Evolutionary conservation across 2,329 filamentous ascomycete species (phyloP).

Genomic region (Colletotrichum sp.): DNA sequence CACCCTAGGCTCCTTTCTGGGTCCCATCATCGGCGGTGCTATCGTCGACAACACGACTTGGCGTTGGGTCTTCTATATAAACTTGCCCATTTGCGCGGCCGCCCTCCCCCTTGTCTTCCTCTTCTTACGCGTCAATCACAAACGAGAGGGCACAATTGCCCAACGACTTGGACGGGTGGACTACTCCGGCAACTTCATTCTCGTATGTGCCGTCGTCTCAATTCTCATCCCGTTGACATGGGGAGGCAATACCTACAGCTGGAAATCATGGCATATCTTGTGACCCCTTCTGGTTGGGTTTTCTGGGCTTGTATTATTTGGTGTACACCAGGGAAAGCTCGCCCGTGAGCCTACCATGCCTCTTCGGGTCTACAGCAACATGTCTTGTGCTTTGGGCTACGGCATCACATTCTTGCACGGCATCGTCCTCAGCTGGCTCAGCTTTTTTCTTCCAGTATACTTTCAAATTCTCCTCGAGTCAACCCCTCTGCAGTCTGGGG

Average conservation of each 20-base stretch:
- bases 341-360: constrained; percentile 19
- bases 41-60: constrained; percentile 34
- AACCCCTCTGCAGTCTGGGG: background rate
- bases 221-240: constrained; percentile 17
- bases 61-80: constrained; percentile 45
- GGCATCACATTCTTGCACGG: constrained; percentile 27
- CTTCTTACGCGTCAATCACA: background rate
- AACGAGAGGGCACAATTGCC: background rate
- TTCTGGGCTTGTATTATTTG: background rate
- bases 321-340: background rate
- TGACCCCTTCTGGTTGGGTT: background rate
- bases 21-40: constrained; percentile 33
- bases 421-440: constrained; percentile 4
- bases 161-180: constrained; percentile 20
- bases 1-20: constrained; percentile 37
- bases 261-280: background rate
- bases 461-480: background rate
- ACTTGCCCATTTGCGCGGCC: constrained; percentile 28
- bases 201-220: constrained; percentile 11
- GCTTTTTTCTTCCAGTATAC: background rate
- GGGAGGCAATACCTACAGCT: background rate
- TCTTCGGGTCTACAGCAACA: constrained; percentile 11
- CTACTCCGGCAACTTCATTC: constrained; percentile 20
- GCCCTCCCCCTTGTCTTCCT: background rate
- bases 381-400: constrained; percentile 24